These are phyloP conservation scores for Fraxinus americana DNA, from an alignment of 257 asterid genomes.

Conservation along the genomic window DNA sequence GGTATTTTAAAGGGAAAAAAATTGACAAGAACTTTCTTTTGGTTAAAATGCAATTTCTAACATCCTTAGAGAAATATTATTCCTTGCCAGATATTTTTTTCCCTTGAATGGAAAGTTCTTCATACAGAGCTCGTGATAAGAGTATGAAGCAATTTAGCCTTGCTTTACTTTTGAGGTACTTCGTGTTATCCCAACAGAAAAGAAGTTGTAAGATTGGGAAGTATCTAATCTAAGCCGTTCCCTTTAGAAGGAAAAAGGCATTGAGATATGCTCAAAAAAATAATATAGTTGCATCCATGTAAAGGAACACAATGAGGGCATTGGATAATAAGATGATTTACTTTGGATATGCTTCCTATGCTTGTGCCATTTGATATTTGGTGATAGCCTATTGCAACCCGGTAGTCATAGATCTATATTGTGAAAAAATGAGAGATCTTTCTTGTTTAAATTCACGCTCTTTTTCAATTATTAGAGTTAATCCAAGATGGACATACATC, in stretches of 20 bases:
- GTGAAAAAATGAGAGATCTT: not conserved
- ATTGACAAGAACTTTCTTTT: not conserved
- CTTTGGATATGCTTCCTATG: constrained; percentile 1
- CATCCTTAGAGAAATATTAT: not conserved
- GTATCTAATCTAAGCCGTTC: constrained; percentile 5
- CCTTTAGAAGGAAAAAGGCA: not conserved
- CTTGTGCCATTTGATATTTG: constrained; percentile 13
- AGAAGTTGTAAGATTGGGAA: not conserved
- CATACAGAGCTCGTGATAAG: not conserved
- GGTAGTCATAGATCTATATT: not conserved
- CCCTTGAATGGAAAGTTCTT: not conserved
- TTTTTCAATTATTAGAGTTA: not conserved
- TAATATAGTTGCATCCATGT: constrained; percentile 17
- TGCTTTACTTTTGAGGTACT: not conserved
- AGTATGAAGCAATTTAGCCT: not conserved
- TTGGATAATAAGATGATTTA: constrained; percentile 12
- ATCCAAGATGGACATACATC: constrained; percentile 4
- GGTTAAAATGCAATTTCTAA: not conserved
- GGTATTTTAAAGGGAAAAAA: constrained; percentile 5
- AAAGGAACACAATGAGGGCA: constrained; percentile 12
- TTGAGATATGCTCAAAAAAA: not conserved
- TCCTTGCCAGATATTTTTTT: not conserved
- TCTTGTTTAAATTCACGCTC: constrained; percentile 3
- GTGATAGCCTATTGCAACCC: constrained; percentile 11
- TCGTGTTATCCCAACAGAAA: not conserved